Base-by-base conservation (phyloP, 257 asterid species). In the Dorcoceras hygrometricum region DNA sequence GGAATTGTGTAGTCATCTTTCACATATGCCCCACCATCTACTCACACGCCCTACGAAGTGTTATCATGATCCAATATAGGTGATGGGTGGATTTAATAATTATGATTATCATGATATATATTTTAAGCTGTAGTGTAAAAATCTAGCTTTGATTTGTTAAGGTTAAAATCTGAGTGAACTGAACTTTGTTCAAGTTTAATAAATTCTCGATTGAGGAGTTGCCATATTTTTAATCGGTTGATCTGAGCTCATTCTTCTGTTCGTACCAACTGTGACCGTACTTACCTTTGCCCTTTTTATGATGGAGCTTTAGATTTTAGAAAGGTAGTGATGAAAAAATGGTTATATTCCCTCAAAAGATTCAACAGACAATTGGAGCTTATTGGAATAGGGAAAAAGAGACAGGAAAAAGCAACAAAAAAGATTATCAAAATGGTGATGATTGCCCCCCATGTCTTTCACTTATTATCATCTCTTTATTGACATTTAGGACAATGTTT, bases 351-450 rank as follows among this genome's bases (percentile, higher is more conserved):
- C 64, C 14, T 28, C 58, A 65, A 59, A 32, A 56, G 75, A 75
- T 75, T 75, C 77, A 76, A 59, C 46, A 74, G 65, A 69, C 68
- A 51, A 75, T 62, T 73, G 70, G 67, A 74, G 77, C 77, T 59
- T 36, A 46, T 69, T 65, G 70, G 65, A 74, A 71, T 60, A 72
- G 20, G 23, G 7, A 19, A 72, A 77, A 25, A 6, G n/a, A 26
- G 66, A 23, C 10, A 5, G 23, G 4, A 61, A 55, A 62, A 80
- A 60, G 64, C 36, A 63, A 78, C 63, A 66, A 57, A 80, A 77
- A 75, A 75, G 82, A 75, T 81, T 67, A 84, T 86, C 88, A 87
- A 87, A 81, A 18, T 74, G 64, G 82, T 63, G 72, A 87, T 87
- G 86, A 87, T 84, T 82, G 83, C 75, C 58, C 18, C 24, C 6